Evolutionary conservation across 352 stramenopile species (phyloP).

Genomic region (Globisporangium takayamanum): DNA sequence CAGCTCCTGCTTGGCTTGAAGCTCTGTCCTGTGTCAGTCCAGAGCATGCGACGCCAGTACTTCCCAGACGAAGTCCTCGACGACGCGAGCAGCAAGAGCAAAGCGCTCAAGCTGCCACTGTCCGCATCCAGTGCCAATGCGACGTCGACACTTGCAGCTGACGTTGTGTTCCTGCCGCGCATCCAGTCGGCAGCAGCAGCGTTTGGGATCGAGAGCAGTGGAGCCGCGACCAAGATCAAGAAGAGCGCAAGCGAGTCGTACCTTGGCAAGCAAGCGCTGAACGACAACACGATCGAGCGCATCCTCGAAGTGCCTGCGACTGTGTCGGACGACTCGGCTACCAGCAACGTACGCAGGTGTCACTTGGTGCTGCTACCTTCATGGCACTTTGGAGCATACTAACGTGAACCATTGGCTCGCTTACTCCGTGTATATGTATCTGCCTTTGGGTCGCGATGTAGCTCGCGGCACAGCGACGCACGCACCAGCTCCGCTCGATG

Average conservation of each 20-base stretch:
- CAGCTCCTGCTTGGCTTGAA: slow-evolving; percentile 65
- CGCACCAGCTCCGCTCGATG: slow-evolving; percentile 55
- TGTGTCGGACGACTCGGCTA: background rate
- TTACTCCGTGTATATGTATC: background rate
- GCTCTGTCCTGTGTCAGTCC: slow-evolving; percentile 56
- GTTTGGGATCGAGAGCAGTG: background rate
- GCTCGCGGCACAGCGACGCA: slow-evolving; percentile 20
- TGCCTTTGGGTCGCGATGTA: background rate
- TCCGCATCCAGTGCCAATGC: background rate
- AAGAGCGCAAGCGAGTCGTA: slow-evolving; percentile 51
- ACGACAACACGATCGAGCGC: slow-evolving; percentile 54
- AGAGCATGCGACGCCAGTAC: slow-evolving; percentile 54
- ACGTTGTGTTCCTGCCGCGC: slow-evolving; percentile 19
- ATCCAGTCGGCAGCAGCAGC: slow-evolving; percentile 17
- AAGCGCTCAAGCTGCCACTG: slow-evolving; percentile 13
- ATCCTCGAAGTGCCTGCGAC: slow-evolving; percentile 26
- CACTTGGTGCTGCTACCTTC: background rate
- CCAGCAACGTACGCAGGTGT: slow-evolving; percentile 4
- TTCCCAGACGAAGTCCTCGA: slow-evolving; percentile 77
- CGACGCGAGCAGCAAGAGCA: slow-evolving; percentile 32
- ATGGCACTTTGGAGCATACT: background rate
- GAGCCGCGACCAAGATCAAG: slow-evolving; percentile 10
- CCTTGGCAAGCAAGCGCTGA: slow-evolving; percentile 34
- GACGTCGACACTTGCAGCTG: slow-evolving; percentile 12
- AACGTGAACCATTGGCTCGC: background rate